Conservation (phyloP, 768 basidiomycete species). For the Boletus huronensis region DNA sequence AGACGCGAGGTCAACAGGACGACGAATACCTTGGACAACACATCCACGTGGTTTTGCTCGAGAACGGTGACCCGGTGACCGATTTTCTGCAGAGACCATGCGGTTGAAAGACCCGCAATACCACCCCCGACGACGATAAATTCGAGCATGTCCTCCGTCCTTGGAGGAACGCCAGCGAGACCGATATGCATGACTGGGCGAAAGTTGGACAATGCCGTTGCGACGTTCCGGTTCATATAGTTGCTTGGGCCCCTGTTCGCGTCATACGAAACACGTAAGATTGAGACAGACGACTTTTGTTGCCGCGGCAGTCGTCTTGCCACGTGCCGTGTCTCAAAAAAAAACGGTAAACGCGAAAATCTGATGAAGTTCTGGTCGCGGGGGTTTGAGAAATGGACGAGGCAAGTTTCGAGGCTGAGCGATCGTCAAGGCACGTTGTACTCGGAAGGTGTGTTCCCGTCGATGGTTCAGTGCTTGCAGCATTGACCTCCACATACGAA, state of each 20-base stretch:
- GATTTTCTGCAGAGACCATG: conserved; percentile 47
- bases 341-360: too few species aligned
- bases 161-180: background rate
- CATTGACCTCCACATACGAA: too few species aligned
- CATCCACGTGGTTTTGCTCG: conserved; percentile 43
- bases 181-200: conserved; percentile 6
- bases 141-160: conserved; percentile 15
- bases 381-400: too few species aligned
- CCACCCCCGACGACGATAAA: conserved; percentile 27
- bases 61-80: conserved; percentile 58
- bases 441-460: too few species aligned
- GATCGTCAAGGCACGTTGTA: too few species aligned
- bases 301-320: too few species aligned
- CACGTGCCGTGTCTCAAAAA: too few species aligned
- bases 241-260: background rate
- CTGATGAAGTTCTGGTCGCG: too few species aligned
- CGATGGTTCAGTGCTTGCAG: too few species aligned
- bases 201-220: background rate
- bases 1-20: background rate
- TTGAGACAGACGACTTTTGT: too few species aligned
- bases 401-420: too few species aligned
- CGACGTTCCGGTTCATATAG: background rate
- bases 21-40: conserved; percentile 32
- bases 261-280: background rate
- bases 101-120: conserved; percentile 53